Evolutionary conservation across 2,329 filamentous ascomycete species (phyloP).

Genomic region (Aspergillus unguis): DNA sequence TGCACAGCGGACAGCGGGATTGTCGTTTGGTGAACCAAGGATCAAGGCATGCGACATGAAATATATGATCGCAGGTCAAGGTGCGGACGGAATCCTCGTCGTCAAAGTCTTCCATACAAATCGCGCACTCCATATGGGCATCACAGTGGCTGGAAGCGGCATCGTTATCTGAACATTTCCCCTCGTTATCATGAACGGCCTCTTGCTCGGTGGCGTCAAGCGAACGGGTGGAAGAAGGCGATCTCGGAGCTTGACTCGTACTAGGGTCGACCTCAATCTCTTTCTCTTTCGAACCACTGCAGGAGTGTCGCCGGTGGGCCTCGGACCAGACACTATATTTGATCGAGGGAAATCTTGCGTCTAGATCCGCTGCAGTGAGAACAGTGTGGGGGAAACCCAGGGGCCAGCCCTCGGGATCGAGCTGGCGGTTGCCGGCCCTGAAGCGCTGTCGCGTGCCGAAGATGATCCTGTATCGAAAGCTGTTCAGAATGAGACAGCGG

Average conservation of each 20-base stretch:
- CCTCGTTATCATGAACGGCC: neutral
- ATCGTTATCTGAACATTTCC: neutral
- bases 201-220: conserved; percentile 1
- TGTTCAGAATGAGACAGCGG: neutral
- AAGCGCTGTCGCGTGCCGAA: conserved; percentile 13
- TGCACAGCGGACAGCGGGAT: conserved; percentile 94
- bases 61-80: conserved; percentile 91
- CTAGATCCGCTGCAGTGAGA: conserved; percentile 12
- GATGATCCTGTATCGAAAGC: conserved; percentile 12
- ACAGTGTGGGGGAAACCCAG: conserved; percentile 4
- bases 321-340: conserved; percentile 16
- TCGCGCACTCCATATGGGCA: conserved; percentile 61
- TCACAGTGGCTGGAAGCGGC: conserved; percentile 4
- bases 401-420: conserved; percentile 15
- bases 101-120: conserved; percentile 89
- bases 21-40: conserved; percentile 92
- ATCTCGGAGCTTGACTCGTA: neutral
- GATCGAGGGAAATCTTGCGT: conserved; percentile 15
- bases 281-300: neutral
- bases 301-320: neutral
- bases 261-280: neutral
- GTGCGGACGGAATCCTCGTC: conserved; percentile 93
- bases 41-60: conserved; percentile 91
- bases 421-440: neutral
- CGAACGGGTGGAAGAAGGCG: neutral